phyloP scores from a whole-genome alignment of 345 rosid genomes.

The Isatis tinctoria region DNA sequence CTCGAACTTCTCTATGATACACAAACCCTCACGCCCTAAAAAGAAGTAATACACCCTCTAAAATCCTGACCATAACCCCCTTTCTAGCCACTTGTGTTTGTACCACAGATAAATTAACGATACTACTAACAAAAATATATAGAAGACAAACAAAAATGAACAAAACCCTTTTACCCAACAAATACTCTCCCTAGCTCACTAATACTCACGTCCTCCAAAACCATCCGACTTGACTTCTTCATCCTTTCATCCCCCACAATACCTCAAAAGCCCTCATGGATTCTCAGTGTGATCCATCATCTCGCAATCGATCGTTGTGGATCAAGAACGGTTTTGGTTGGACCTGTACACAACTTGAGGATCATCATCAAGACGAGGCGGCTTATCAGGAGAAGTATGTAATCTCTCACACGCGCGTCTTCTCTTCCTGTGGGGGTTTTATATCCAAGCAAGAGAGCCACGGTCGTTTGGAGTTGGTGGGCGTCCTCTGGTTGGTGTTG shows the following conservation, averaged over 20 bases:
- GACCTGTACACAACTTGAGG: slow-evolving; percentile 50
- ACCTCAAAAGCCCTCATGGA: slow-evolving; percentile 22
- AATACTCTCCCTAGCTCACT: slow-evolving; percentile 25
- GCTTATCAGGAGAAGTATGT: slow-evolving; percentile 32
- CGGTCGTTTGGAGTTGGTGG: slow-evolving; percentile 79
- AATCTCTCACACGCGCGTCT: slow-evolving; percentile 6
- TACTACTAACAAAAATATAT: slow-evolving; percentile 3
- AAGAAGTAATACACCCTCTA: slow-evolving; percentile 2
- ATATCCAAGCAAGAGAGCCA: slow-evolving; percentile 91
- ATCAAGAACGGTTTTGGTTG: slow-evolving; percentile 38
- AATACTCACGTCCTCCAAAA: slow-evolving; percentile 30
- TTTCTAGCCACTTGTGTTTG: neutral
- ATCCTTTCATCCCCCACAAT: slow-evolving; percentile 15
- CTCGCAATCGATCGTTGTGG: slow-evolving; percentile 25
- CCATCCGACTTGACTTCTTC: neutral
- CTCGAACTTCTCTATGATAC: slow-evolving; percentile 25
- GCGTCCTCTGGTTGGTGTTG: slow-evolving; percentile 96
- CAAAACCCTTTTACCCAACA: slow-evolving; percentile 17
- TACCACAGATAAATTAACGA: slow-evolving; percentile 8
- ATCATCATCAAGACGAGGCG: slow-evolving; percentile 23
- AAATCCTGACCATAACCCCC: neutral
- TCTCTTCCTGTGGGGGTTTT: slow-evolving; percentile 17
- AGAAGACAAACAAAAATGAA: slow-evolving; percentile 1
- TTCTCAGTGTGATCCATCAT: slow-evolving; percentile 33
- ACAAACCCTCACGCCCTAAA: neutral